Evolutionary conservation across 495 filamentous ascomycete species (phyloP).

Genomic region (Massariosphaeria phaeospora): DNA sequence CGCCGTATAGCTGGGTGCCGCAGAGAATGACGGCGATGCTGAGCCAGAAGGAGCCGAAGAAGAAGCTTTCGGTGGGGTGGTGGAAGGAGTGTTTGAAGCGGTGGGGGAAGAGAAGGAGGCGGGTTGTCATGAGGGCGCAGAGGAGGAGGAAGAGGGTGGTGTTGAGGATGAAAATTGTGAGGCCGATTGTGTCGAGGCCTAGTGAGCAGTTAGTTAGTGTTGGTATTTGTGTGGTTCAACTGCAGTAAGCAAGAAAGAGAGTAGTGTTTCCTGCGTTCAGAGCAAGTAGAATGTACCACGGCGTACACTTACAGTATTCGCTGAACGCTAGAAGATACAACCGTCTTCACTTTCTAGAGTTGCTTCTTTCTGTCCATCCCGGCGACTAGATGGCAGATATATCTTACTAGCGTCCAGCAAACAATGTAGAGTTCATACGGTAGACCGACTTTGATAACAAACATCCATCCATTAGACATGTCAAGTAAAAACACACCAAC

Average conservation of each 20-base stretch:
- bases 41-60: conserved; percentile 64
- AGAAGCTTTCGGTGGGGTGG: conserved; percentile 59
- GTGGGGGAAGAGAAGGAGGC: conserved; percentile 51
- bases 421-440: background rate
- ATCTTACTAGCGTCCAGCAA: background rate
- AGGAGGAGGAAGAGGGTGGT: conserved; percentile 55
- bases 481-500: background rate
- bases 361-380: too few species aligned
- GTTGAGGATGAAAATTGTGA: conserved; percentile 58
- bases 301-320: too few species aligned
- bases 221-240: background rate
- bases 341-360: too few species aligned
- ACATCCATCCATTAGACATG: background rate
- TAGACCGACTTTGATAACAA: background rate
- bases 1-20: conserved; percentile 55
- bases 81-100: conserved; percentile 52
- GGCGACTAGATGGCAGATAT: too few species aligned
- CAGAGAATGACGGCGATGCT: conserved; percentile 57
- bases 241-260: too few species aligned
- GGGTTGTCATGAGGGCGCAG: conserved; percentile 48
- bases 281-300: too few species aligned
- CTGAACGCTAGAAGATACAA: too few species aligned
- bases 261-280: too few species aligned
- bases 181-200: conserved; percentile 56
- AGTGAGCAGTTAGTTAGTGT: conserved; percentile 6